Evolutionary conservation across 2,329 filamentous ascomycete genomes (phyloP).

Genomic region (Calcarisporium arbuscula): DNA sequence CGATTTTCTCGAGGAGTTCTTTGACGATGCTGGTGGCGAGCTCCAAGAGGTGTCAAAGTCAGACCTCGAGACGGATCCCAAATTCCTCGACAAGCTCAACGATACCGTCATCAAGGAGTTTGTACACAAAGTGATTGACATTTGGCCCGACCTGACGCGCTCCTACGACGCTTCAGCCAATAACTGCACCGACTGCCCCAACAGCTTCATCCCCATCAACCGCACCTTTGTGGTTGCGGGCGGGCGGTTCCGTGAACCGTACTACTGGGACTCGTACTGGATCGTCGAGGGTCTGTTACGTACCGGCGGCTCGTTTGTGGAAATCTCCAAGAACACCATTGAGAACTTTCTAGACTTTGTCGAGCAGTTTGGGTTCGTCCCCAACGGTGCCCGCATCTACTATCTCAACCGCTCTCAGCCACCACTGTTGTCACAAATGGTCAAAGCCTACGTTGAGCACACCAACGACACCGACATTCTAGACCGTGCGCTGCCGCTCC

Average conservation of each 20-base stretch:
- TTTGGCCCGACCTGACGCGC: conserved; percentile 63
- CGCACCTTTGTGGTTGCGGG: conserved; percentile 65
- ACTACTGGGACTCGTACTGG: conserved; percentile 69
- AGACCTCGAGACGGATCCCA: conserved; percentile 48
- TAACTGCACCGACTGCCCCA: conserved; percentile 53
- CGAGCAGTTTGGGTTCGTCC: conserved; percentile 58
- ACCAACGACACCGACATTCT: conserved; percentile 58
- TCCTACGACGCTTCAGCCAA: conserved; percentile 44
- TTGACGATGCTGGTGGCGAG: conserved; percentile 58
- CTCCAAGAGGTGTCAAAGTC: conserved; percentile 46
- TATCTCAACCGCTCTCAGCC: conserved; percentile 65
- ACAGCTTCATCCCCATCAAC: conserved; percentile 60
- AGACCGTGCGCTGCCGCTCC: conserved; percentile 52
- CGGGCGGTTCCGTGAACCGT: conserved; percentile 64
- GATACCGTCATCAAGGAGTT: conserved; percentile 56
- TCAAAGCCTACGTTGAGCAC: conserved; percentile 56
- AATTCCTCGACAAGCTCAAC: conserved; percentile 50
- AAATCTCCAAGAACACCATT: conserved; percentile 60
- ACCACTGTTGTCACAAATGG: conserved; percentile 60
- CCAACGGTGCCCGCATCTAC: conserved; percentile 62
- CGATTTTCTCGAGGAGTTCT: conserved; percentile 56
- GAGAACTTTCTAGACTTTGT: conserved; percentile 65
- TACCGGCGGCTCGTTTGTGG: conserved; percentile 55
- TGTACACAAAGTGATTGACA: conserved; percentile 56
- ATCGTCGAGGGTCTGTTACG: conserved; percentile 60